Conservation (phyloP, 371 early-diverging fungal species). For the Rhizopus arrhizus region DNA sequence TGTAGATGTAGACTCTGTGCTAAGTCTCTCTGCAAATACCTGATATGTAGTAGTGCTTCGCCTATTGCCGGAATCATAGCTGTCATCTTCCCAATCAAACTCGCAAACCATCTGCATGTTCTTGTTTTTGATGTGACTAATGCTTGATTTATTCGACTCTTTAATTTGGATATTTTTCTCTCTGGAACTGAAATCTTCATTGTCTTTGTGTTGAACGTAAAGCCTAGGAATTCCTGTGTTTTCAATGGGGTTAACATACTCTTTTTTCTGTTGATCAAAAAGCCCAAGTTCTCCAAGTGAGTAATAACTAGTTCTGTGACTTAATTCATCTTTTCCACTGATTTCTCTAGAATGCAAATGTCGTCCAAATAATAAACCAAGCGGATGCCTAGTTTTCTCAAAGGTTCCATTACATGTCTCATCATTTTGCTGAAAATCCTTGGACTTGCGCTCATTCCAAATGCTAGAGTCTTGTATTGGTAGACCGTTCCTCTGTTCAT, state of each 20-base stretch:
- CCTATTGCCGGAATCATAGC: slow-evolving; percentile 7
- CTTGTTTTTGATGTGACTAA: not conserved
- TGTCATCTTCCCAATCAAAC: slow-evolving; percentile 17
- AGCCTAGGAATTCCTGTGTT: not conserved
- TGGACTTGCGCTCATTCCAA: not conserved
- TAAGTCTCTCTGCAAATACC: too few relatives aligned
- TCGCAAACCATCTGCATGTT: slow-evolving; percentile 6
- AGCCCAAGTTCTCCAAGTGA: not conserved
- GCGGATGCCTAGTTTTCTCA: slow-evolving; percentile 2
- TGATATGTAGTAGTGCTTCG: too few relatives aligned
- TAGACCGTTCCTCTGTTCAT: not conserved
- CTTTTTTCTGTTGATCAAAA: not conserved
- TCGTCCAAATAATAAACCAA: too few relatives aligned
- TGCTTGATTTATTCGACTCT: not conserved
- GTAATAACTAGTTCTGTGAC: too few relatives aligned
- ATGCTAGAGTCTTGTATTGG: slow-evolving; percentile 3
- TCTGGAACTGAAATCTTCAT: slow-evolving; percentile 1
- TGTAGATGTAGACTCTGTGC: too few relatives aligned
- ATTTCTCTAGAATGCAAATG: too few relatives aligned
- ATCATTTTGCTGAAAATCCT: not conserved
- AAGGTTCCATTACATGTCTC: not conserved
- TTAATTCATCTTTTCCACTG: too few relatives aligned
- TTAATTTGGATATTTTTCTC: not conserved
- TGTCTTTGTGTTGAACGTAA: slow-evolving; percentile 4
- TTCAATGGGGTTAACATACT: not conserved